Percentiles rank a stretch among this genome's conserved stretches.
phyloP scores from a whole-genome alignment of 768 basidiomycete species.

The Lactarius indigo region DNA sequence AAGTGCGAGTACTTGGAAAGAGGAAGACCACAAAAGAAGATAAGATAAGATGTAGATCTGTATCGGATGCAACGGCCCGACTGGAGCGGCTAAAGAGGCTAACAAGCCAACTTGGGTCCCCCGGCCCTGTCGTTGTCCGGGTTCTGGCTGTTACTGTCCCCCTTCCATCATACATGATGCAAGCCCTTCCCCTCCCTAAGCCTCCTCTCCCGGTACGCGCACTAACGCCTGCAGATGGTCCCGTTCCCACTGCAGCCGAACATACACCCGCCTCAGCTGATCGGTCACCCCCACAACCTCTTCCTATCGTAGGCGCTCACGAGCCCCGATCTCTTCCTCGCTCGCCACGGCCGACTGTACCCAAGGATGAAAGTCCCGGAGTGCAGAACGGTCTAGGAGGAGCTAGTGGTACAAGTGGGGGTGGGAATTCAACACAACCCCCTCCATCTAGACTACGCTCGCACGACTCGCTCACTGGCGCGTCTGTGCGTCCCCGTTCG shows the following conservation, averaged over 20 bases:
- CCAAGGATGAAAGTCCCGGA: neutral
- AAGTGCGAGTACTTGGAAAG: neutral
- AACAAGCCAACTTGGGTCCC: conserved; percentile 1
- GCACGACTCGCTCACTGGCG: conserved; percentile 18
- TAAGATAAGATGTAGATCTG: conserved; percentile 8
- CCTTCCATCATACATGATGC: conserved; percentile 17
- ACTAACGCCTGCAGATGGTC: neutral
- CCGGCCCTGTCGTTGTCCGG: neutral
- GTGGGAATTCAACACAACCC: neutral
- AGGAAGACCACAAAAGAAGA: neutral
- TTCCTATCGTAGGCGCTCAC: conserved; percentile 11
- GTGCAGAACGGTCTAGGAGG: neutral
- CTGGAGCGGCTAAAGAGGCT: neutral
- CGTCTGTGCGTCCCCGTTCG: conserved; percentile 14
- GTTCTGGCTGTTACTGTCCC: conserved; percentile 7
- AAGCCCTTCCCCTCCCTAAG: conserved; percentile 18
- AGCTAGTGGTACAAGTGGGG: neutral
- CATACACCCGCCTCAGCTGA: conserved; percentile 10
- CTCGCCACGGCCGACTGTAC: conserved; percentile 7
- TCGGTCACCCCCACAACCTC: conserved; percentile 11
- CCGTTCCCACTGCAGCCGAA: neutral
- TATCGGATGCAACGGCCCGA: conserved; percentile 3
- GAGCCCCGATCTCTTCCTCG: conserved; percentile 15
- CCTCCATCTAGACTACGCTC: conserved; percentile 13
- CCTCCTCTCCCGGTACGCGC: conserved; percentile 13